Conservation (phyloP, 768 basidiomycete species). For the Porpolomopsis calyptriformis region DNA sequence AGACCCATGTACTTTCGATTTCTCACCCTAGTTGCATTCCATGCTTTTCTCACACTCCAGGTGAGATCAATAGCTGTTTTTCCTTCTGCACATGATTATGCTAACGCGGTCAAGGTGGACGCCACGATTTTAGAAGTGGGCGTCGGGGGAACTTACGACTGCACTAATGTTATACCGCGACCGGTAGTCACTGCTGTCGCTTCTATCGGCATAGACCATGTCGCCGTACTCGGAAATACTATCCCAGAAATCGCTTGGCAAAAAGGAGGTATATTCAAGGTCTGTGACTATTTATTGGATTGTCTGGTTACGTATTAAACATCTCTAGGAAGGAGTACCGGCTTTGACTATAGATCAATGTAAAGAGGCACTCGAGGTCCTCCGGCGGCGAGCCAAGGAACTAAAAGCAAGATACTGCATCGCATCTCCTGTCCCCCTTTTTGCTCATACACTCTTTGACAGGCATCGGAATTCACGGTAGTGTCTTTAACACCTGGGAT, state of each 20-base stretch:
- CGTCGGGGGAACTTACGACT: constrained; percentile 87
- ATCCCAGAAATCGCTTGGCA: constrained; percentile 86
- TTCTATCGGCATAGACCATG: constrained; percentile 87
- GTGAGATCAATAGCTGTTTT: background rate
- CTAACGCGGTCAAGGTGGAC: constrained; percentile 37
- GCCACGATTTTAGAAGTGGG: constrained; percentile 95
- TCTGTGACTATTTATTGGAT: constrained; percentile 15
- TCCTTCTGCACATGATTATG: background rate
- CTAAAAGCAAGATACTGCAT: constrained; percentile 38
- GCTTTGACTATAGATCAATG: constrained; percentile 80
- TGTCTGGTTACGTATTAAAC: constrained; percentile 1
- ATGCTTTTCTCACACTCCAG: constrained; percentile 70
- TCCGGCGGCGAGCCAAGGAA: constrained; percentile 57
- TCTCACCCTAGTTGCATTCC: constrained; percentile 84
- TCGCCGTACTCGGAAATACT: constrained; percentile 77
- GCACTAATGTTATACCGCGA: constrained; percentile 88
- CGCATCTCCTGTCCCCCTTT: constrained; percentile 5
- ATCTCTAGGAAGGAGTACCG: constrained; percentile 60
- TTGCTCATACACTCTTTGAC: constrained; percentile 6
- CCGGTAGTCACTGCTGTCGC: constrained; percentile 89
- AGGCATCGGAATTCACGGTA: constrained; percentile 64
- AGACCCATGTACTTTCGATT: constrained; percentile 95
- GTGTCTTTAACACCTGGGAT: constrained; percentile 44
- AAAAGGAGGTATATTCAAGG: constrained; percentile 96
- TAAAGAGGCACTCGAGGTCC: constrained; percentile 50